Evolutionary conservation across 805 yeast species (phyloP).

Genomic region (Nakazawaea wickerhamii): DNA sequence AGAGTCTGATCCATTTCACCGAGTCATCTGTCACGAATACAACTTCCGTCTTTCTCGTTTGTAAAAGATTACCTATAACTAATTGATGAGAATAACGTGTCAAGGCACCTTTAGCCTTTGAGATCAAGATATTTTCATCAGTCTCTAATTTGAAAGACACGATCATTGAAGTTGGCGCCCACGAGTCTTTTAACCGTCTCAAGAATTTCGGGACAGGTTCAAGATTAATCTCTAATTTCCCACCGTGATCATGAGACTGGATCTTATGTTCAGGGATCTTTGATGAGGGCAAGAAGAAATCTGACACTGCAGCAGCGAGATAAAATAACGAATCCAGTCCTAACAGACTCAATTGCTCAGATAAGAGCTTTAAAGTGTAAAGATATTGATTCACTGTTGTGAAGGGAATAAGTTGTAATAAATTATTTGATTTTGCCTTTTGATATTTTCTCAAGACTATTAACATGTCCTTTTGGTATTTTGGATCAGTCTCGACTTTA

Average conservation of each 20-base stretch:
- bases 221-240: constrained; percentile 75
- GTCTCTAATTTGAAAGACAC: constrained; percentile 93
- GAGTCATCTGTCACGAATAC: constrained; percentile 64
- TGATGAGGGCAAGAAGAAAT: constrained; percentile 85
- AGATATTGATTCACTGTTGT: constrained; percentile 94
- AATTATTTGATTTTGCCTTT: constrained; percentile 42
- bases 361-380: constrained; percentile 69
- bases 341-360: constrained; percentile 49
- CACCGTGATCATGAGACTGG: constrained; percentile 69
- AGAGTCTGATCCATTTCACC: constrained; percentile 46
- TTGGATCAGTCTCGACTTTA: constrained; percentile 53
- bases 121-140: constrained; percentile 61
- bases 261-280: constrained; percentile 91
- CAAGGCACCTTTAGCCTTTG: constrained; percentile 75
- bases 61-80: constrained; percentile 89
- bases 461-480: constrained; percentile 58
- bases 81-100: constrained; percentile 85
- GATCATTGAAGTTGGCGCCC: constrained; percentile 96
- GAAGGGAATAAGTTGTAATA: constrained; percentile 73
- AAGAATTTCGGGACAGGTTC: constrained; percentile 97
- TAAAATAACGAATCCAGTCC: constrained; percentile 67
- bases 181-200: constrained; percentile 77
- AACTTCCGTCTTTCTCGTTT: constrained; percentile 82
- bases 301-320: constrained; percentile 97
- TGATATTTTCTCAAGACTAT: constrained; percentile 51